Base-by-base conservation (phyloP, 208 protist species). In the Acanthamoeba triangularis region DNA sequence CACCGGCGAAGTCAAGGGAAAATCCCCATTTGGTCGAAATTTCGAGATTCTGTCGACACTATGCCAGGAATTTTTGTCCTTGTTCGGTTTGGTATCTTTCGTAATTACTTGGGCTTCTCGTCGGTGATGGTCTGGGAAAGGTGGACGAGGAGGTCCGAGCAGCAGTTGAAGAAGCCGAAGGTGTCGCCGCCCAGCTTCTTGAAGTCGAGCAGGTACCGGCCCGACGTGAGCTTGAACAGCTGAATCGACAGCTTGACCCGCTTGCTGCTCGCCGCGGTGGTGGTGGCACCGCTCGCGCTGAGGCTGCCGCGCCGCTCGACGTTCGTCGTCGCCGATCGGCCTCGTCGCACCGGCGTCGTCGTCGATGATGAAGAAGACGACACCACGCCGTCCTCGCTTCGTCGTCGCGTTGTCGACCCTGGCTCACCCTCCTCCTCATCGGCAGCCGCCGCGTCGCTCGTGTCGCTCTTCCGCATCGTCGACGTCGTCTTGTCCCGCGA, bases 151-250 rank as follows among this genome's bases (percentile, higher is more conserved):
- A 91, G 85, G 33, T 25, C 47, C 13, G 85, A 91, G 59, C 85
- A 91, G 25, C 61, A 74, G 85, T 91, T 91, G 85, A 91, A 91
- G 61, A 91, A 91, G 54, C 56, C 85, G 41, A 91, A 91, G 33
- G 85, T 91, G 56, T 91, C 85, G 61, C 85, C 85, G 37, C 25
- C 85, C 54, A 91, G 85, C 61, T 91, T 91, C 41, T 91, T 91
- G 41, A 91, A 91, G 59, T 91, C 85, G 85, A 91, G 52, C 56
- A 91, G 85, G 59, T 91, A 91, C 30, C 61, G 85, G 25, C 85
- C 56, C 18, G 85, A 72, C 59, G 52, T 91, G 25, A 91, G 56
- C 61, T 91, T 91, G 85, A 74, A 91, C 85, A 91, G 54, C 85
- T 91, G 85, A 37, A 91, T 47, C 10, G 33, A 25, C 44, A 91